Evolutionary conservation across 805 yeast genomes (phyloP).

Genomic region (Candida cerambycidarum): DNA sequence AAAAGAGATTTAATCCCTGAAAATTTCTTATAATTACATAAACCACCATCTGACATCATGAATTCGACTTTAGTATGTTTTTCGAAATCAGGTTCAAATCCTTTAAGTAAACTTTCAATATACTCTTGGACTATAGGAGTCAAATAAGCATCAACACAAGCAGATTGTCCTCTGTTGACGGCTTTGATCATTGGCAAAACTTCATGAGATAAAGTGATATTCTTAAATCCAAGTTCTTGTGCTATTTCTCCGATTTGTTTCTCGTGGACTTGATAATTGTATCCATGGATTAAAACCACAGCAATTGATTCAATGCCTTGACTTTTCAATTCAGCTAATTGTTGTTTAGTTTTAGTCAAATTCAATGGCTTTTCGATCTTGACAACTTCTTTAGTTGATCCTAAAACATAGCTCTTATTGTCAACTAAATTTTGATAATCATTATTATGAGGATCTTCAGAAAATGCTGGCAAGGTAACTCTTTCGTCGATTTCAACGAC

Average conservation of each 20-base stretch:
- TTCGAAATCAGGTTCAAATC: conserved; percentile 57
- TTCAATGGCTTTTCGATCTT: conserved; percentile 28
- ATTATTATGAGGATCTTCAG: conserved; percentile 49
- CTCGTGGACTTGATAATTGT: conserved; percentile 35
- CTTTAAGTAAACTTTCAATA: conserved; percentile 59
- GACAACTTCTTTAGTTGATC: conserved; percentile 22
- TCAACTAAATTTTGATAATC: conserved; percentile 13
- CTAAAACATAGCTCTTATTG: conserved; percentile 28
- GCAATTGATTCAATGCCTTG: conserved; percentile 25
- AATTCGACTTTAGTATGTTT: conserved; percentile 39
- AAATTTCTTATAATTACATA: conserved; percentile 76
- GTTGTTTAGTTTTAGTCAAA: conserved; percentile 16
- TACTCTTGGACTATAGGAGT: conserved; percentile 47
- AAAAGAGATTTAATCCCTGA: conserved; percentile 85
- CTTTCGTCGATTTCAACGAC: conserved; percentile 86
- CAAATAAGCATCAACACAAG: conserved; percentile 39
- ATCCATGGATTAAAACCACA: conserved; percentile 35
- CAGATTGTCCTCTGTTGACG: conserved; percentile 34
- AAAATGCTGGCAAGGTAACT: conserved; percentile 68
- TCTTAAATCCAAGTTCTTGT: conserved; percentile 28
- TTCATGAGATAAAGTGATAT: conserved; percentile 34
- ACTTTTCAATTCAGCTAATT: conserved; percentile 23
- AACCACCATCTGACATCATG: conserved; percentile 96
- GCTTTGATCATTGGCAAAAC: conserved; percentile 39
- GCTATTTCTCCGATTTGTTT: conserved; percentile 29